Conservation (phyloP, 2,329 filamentous ascomycete species). For the Xylaria sp. region DNA sequence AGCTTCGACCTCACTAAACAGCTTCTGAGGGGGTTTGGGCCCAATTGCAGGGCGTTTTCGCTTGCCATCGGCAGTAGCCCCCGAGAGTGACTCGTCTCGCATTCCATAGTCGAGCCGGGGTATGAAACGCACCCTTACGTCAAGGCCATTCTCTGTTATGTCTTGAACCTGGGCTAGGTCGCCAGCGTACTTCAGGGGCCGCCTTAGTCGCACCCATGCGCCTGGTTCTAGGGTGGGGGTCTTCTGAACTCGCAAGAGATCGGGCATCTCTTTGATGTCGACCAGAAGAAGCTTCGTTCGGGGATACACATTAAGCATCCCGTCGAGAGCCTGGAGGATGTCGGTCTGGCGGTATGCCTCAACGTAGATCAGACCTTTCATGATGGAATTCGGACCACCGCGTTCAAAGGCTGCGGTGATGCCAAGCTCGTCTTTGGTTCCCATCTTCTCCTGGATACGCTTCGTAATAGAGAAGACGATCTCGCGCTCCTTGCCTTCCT, state of each 20-base stretch:
- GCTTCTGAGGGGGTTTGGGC: slow-evolving; percentile 79
- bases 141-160: slow-evolving; percentile 89
- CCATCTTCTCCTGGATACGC: slow-evolving; percentile 79
- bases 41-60: slow-evolving; percentile 74
- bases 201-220: slow-evolving; percentile 87
- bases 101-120: slow-evolving; percentile 91
- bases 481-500: slow-evolving; percentile 94
- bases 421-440: slow-evolving; percentile 78
- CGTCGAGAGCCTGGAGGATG: slow-evolving; percentile 81
- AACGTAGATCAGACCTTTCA: slow-evolving; percentile 95
- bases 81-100: slow-evolving; percentile 70
- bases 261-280: slow-evolving; percentile 96
- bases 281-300: slow-evolving; percentile 86
- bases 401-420: slow-evolving; percentile 94
- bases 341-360: slow-evolving; percentile 89
- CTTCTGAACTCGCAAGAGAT: slow-evolving; percentile 88
- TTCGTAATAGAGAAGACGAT: slow-evolving; percentile 88
- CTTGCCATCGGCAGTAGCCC: slow-evolving; percentile 66
- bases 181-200: slow-evolving; percentile 79
- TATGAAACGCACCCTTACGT: slow-evolving; percentile 85
- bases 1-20: slow-evolving; percentile 93
- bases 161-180: slow-evolving; percentile 93
- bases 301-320: slow-evolving; percentile 87
- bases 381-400: slow-evolving; percentile 74
- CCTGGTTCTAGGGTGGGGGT: slow-evolving; percentile 83